Percentiles rank a stretch among this genome's conserved stretches.
Conservation (phyloP, 1,284 basidiomycete species). For the Crocinoboletus sp. region DNA sequence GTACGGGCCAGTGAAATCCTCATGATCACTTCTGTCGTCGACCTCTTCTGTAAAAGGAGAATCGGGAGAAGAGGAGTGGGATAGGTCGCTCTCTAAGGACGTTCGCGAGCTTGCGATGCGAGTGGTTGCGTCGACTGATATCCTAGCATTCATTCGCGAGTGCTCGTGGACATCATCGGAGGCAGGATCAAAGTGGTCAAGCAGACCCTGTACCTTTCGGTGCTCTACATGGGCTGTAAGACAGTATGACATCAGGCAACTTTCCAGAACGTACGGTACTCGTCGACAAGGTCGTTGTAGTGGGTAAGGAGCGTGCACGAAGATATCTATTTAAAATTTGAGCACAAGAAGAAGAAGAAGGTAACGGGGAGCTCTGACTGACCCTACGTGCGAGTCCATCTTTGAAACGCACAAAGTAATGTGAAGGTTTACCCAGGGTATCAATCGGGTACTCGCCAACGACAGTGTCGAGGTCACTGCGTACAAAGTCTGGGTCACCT, state of each 20-base stretch:
- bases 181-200: slow-evolving; percentile 58
- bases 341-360: not conserved
- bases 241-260: slow-evolving; percentile 4
- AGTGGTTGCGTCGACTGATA: slow-evolving; percentile 24
- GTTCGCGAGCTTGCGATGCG: slow-evolving; percentile 1
- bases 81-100: slow-evolving; percentile 9
- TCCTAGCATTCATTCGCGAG: slow-evolving; percentile 44
- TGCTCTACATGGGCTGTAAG: slow-evolving; percentile 33
- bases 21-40: slow-evolving; percentile 28
- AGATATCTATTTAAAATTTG: slow-evolving; percentile 36
- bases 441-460: slow-evolving; percentile 50
- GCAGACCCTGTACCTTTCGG: slow-evolving; percentile 38
- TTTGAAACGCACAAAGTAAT: slow-evolving; percentile 56
- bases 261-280: slow-evolving; percentile 47
- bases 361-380: slow-evolving; percentile 8
- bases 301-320: slow-evolving; percentile 36
- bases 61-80: slow-evolving; percentile 8
- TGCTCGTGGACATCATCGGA: slow-evolving; percentile 54
- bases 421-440: slow-evolving; percentile 34
- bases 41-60: slow-evolving; percentile 24
- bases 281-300: slow-evolving; percentile 45
- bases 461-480: slow-evolving; percentile 42
- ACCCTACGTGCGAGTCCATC: slow-evolving; percentile 63
- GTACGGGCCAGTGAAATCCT: slow-evolving; percentile 25
- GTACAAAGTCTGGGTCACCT: slow-evolving; percentile 30